Percentiles rank a stretch among this genome's conserved stretches.
Evolutionary conservation across 1,284 basidiomycete genomes (phyloP).

Genomic region (Inonotus hispidus): DNA sequence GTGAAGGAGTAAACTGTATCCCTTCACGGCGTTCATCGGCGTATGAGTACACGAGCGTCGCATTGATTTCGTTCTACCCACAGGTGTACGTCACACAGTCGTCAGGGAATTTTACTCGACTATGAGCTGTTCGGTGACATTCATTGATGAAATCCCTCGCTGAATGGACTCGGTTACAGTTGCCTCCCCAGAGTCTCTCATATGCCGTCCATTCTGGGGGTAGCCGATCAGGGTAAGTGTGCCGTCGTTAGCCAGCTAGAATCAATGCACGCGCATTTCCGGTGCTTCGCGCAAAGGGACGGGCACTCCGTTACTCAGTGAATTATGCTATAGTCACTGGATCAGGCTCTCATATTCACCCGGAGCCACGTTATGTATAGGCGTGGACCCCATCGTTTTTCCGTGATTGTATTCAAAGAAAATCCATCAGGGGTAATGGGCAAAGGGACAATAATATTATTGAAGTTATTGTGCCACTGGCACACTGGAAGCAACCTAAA

Average conservation of each 20-base stretch:
- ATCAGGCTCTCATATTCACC: not conserved
- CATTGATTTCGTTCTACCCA: no score
- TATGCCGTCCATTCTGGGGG: no score
- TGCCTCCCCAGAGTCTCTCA: no score
- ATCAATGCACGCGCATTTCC: not conserved
- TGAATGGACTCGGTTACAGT: no score
- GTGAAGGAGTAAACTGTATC: not conserved
- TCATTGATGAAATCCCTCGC: no score
- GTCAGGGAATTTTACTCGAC: no score
- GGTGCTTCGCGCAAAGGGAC: not conserved
- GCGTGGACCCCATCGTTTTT: not conserved
- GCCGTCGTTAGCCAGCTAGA: no score
- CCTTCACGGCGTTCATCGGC: not conserved
- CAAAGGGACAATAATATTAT: not conserved
- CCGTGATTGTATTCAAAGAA: not conserved
- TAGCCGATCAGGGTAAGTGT: no score
- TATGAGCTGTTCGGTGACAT: no score
- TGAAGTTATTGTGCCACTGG: not conserved
- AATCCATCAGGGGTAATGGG: not conserved
- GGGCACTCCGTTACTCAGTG: not conserved
- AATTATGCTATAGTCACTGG: not conserved
- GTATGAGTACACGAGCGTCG: not conserved
- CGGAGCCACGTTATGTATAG: not conserved
- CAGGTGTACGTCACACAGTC: no score
- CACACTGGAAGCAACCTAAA: not conserved